phyloP scores from a whole-genome alignment of 1,284 basidiomycete genomes.

The Cutaneotrichosporon sp. region DNA sequence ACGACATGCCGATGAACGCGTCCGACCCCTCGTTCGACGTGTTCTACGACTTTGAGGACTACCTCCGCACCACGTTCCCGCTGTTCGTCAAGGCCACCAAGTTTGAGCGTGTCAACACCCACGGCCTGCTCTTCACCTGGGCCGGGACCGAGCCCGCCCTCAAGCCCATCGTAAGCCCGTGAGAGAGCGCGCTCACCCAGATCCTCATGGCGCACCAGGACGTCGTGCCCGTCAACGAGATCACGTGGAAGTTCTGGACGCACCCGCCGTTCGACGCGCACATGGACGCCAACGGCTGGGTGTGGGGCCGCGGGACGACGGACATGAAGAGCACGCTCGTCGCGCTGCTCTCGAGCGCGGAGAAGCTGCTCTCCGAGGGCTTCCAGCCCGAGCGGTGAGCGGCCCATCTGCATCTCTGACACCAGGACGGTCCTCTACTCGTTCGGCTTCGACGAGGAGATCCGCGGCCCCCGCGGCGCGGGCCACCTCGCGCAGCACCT shows the following conservation, averaged over 20 bases:
- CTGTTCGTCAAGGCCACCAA: conserved; percentile 56
- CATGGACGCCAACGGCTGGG: conserved; percentile 31
- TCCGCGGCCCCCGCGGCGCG: conserved; percentile 36
- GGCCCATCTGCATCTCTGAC: conserved; percentile 4
- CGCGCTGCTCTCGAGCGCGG: conserved; percentile 23
- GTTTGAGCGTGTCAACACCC: conserved; percentile 63
- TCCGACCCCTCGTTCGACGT: conserved; percentile 19
- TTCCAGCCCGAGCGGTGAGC: conserved; percentile 22
- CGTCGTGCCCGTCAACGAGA: conserved; percentile 60
- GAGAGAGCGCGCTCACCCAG: conserved; percentile 60
- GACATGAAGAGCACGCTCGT: conserved; percentile 34
- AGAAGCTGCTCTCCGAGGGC: conserved; percentile 27
- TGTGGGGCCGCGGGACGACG: conserved; percentile 35
- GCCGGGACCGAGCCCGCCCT: conserved; percentile 59
- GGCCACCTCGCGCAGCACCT: conserved; percentile 26
- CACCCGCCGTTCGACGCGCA: conserved; percentile 30
- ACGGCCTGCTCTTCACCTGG: conserved; percentile 66
- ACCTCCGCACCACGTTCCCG: conserved; percentile 41
- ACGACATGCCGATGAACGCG: conserved; percentile 27
- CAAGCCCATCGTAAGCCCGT: conserved; percentile 61
- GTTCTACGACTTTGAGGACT: conserved; percentile 22
- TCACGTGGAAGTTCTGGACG: conserved; percentile 54
- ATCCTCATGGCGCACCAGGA: conserved; percentile 12
- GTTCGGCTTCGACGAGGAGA: conserved; percentile 32
- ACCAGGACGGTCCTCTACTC: not conserved